These are phyloP conservation scores for Fusarium sp. DNA, from an alignment of 2,329 filamentous ascomycete species.

Conservation along the genomic window DNA sequence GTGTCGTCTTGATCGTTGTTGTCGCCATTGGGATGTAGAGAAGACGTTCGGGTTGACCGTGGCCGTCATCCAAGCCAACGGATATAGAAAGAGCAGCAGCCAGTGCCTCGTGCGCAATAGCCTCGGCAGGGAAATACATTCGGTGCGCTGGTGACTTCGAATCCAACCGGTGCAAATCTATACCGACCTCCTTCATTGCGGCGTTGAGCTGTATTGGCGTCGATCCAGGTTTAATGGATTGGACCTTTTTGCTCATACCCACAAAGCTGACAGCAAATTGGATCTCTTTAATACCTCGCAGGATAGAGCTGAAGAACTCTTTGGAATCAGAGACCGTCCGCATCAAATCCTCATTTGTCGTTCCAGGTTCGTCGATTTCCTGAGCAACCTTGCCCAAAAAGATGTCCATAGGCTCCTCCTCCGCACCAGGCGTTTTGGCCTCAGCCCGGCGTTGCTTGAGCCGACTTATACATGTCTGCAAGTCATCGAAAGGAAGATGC, in stretches of 20 bases:
- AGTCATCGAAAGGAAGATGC: slow-evolving; percentile 90
- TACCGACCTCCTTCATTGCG: slow-evolving; percentile 95
- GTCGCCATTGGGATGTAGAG: slow-evolving; percentile 98
- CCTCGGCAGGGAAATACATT: slow-evolving; percentile 96
- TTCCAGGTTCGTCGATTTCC: slow-evolving; percentile 78
- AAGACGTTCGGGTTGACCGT: slow-evolving; percentile 85
- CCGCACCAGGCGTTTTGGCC: slow-evolving; percentile 52
- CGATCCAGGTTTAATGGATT: slow-evolving; percentile 74
- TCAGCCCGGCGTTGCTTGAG: slow-evolving; percentile 63
- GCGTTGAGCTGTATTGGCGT: slow-evolving; percentile 85
- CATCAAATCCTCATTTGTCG: slow-evolving; percentile 75
- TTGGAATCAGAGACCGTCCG: slow-evolving; percentile 92
- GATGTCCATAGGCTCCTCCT: slow-evolving; percentile 70
- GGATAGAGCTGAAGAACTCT: slow-evolving; percentile 89
- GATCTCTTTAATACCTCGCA: slow-evolving; percentile 94
- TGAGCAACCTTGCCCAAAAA: slow-evolving; percentile 80
- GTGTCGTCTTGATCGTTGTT: slow-evolving; percentile 91
- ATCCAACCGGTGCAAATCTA: slow-evolving; percentile 92
- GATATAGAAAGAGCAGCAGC: slow-evolving; percentile 93
- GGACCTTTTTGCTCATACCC: slow-evolving; percentile 84
- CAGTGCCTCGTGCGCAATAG: slow-evolving; percentile 94
- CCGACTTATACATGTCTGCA: slow-evolving; percentile 72
- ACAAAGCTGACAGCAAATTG: slow-evolving; percentile 95
- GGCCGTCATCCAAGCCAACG: slow-evolving; percentile 90
- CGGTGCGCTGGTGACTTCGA: slow-evolving; percentile 93